These are phyloP conservation scores for Lactarius psammicola DNA, from an alignment of 768 basidiomycete species.

Conservation along the genomic window DNA sequence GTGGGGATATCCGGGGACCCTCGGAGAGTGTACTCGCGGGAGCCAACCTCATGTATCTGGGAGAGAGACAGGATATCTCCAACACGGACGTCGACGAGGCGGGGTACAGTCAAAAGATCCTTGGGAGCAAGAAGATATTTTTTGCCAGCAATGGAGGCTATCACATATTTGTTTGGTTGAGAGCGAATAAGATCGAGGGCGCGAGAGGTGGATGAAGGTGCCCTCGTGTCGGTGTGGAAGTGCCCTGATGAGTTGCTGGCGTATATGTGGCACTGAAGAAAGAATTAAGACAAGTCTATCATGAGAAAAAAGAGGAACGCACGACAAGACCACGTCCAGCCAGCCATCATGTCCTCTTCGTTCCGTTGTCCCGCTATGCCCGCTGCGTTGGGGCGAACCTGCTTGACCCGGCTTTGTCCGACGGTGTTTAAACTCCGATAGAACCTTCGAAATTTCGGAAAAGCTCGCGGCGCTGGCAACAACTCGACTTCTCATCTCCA, in stretches of 20 bases:
- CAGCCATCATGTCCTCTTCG: constrained; percentile 14
- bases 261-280: constrained; percentile 21
- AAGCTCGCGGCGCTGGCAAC: constrained; percentile 32
- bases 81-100: constrained; percentile 78
- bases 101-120: constrained; percentile 92
- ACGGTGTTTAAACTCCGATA: constrained; percentile 23
- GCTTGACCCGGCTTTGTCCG: constrained; percentile 19
- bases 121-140: constrained; percentile 88
- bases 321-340: constrained; percentile 21
- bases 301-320: not conserved
- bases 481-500: constrained; percentile 42
- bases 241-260: constrained; percentile 31
- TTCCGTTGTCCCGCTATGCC: not conserved
- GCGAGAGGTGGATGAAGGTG: constrained; percentile 39
- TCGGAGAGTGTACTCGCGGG: constrained; percentile 89
- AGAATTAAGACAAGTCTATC: not conserved
- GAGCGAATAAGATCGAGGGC: constrained; percentile 83
- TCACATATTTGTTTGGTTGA: constrained; percentile 89
- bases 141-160: constrained; percentile 82
- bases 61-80: constrained; percentile 83
- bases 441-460: constrained; percentile 22
- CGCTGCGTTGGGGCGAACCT: not conserved
- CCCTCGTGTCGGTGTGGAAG: constrained; percentile 37
- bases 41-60: constrained; percentile 91
- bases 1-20: constrained; percentile 70